Base-by-base conservation (phyloP, 2,329 filamentous ascomycete species). In the Phialophora macrospora region DNA sequence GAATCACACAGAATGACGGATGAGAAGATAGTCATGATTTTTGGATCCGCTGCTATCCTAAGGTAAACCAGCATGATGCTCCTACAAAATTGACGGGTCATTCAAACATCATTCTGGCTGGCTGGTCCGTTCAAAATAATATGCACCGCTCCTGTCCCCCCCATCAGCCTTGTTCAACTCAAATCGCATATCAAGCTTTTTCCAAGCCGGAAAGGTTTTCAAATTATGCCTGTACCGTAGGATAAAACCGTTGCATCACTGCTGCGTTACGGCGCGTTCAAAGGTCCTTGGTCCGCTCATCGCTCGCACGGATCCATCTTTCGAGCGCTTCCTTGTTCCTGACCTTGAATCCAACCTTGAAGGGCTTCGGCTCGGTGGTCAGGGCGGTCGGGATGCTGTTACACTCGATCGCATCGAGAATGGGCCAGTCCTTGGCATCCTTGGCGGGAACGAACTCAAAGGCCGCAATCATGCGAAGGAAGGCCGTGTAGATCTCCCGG, bases 321-420 rank as follows among this genome's bases (percentile, higher is more conserved):
- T 81, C 76, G 66, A 87, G 67, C 69, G 73, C 75, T 46, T 68
- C 73, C 67, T 78, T 75, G 70, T 86, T 77, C 48, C 86, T 78
- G 3, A 82, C 77, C 68, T 76, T 78, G 63, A 87, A 81, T 0
- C 84, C 82, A 55, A 85, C 80, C 76, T 88, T 88, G 75, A 89
- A 89, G 0, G 84, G 83, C 75, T 86, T 87, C 0, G 87, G 86
- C 69, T 88, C 85, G 2, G 84, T 84, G 0, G 85, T 87, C 74
- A 89, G 74, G 8, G 83, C 82, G 0, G 86, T 88, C 0, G 85
- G 81, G 22, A 83, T 83, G 1, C 77, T 75, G 72, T 84, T 88
- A 71, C 85, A 87, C 32, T 85, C 84, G 46, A 88, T 79, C 0
- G 83, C 78, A 72, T 88, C 80, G 68, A 88, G 75, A 51, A 86